Base-by-base conservation (phyloP, 1,284 basidiomycete genomes). In the Schizophyllum amplum region DNA sequence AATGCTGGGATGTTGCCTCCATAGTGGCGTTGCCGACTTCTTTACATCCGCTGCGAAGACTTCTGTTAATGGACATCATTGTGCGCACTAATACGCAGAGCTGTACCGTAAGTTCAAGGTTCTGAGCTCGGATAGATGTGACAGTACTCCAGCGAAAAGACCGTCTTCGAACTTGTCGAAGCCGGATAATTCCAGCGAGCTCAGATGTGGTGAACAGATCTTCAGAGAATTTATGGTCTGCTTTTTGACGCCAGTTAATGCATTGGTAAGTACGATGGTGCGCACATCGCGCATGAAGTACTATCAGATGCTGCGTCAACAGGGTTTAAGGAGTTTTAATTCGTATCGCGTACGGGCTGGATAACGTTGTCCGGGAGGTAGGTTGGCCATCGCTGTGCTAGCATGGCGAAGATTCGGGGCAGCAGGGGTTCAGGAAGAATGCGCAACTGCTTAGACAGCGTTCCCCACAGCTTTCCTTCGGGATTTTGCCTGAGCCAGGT, bases 261-360 rank as follows among this genome's bases (percentile, higher is more conserved):
- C 74, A 48, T 71, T 72, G 15, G 75, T 73, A n/a, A 87, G 71
- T 3, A 69, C 63, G 42, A 87, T 67, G 1, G 75, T 42, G 33
- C 33, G 71, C 15, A 68, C 63, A 0, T 85, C 84, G n/a, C 81
- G 77, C 42, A 87, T 61, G 62, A 88, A 82, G 64, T 81, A 76
- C 83, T 87, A 61, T 22, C 6, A 23, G 48, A 55, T 27, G 21
- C 42, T 22, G 55, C 17, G 53, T 53, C 50, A 60, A 47, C 42
- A 47, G 5, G 53, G 17, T 4, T 46, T 23, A 13, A n/a, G 53
- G 1, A 17, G 47, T 51, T 25, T 52, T 24, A 24, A 57, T 42
- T 20, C 4, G 56, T 61, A 77, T 58, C 64, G 85, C 84, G 60
- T 42, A 42, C 33, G 17, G 81, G 72, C 46, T 74, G 71, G 27